Conservation (phyloP, 805 yeast genomes). For the Candida easanensis region DNA sequence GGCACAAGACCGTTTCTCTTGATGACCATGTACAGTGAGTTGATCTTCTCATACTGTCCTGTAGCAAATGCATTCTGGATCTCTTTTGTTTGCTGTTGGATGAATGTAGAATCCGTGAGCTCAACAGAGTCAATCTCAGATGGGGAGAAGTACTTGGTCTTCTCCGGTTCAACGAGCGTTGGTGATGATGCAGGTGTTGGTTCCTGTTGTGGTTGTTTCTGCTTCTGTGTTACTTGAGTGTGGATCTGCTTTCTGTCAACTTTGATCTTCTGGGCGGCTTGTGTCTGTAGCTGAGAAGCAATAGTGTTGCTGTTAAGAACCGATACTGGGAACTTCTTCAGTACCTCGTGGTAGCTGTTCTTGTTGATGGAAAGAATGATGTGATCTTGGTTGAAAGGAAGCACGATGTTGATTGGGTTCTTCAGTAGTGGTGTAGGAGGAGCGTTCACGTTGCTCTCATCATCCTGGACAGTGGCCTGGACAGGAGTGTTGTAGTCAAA, state of each 20-base stretch:
- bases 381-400: slow-evolving; percentile 20
- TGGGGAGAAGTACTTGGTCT: slow-evolving; percentile 19
- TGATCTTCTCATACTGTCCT: slow-evolving; percentile 33
- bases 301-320: slow-evolving; percentile 3
- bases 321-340: slow-evolving; percentile 14
- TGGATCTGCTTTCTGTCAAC: slow-evolving; percentile 1
- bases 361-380: slow-evolving; percentile 16
- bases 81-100: slow-evolving; percentile 29
- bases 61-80: slow-evolving; percentile 28
- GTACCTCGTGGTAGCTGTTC: slow-evolving; percentile 17
- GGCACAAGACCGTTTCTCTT: slow-evolving; percentile 46
- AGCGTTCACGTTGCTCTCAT: slow-evolving; percentile 14
- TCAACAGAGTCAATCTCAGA: slow-evolving; percentile 18
- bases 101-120: slow-evolving; percentile 28
- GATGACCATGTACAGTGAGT: slow-evolving; percentile 38
- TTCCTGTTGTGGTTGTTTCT: slow-evolving; percentile 5
- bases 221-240: slow-evolving; percentile 1
- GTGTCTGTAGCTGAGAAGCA: slow-evolving; percentile 4
- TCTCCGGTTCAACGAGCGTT: slow-evolving; percentile 2
- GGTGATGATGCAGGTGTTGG: slow-evolving; percentile 11
- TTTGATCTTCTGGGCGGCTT: slow-evolving; percentile 2
- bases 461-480: slow-evolving; percentile 14
- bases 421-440: slow-evolving; percentile 3
- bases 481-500: slow-evolving; percentile 5
- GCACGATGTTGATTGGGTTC: slow-evolving; percentile 20